Base-by-base conservation (phyloP, 2,329 filamentous ascomycete species). In the Kalmusia sp. region DNA sequence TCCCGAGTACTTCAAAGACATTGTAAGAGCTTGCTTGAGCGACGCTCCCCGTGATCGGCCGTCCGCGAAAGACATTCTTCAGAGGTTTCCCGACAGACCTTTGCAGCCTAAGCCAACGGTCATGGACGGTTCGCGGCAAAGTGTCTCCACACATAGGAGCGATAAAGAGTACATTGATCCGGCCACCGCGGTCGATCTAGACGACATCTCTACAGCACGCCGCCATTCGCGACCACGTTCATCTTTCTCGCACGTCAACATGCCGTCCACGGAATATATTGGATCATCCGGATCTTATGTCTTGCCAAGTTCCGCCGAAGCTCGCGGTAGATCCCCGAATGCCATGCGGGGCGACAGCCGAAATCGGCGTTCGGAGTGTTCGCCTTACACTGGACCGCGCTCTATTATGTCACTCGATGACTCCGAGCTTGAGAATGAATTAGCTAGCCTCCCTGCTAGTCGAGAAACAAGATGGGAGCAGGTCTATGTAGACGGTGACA, bases 1-100 rank as follows among this genome's bases (percentile, higher is more conserved):
- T 7, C 95, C 95, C 0, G 79, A 82, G 11, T 98, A 93, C 82
- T 98, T 91, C 73, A 85, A 86, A 54, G 80, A 84, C 14, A 81
- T 96, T 43, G 87, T 96, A 31, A 83, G 87, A 48, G 86, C 86
- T 14, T 98, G 93, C 70, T 80, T 98, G 46, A 89, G 85, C 58
- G 82, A 88, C 24, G 82, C 87, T 53, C 93, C 95, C 6, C 86
- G 89, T 51, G 79, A 85, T 49, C 85, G 95, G 45, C 78, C 86
- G 9, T 87, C 91, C 45, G 93, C 95, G 3, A 85, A 86, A 43
- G 82, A 87, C 22, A 81, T 98, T 12, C 79, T 96, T 8, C 46
- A 51, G 14, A 61, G 52, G 30, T 72, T 74, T 37, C 76, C 76
- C 0, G 61, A 72, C 3, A 40, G 55, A 9, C 15, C 48, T 8